Base-by-base conservation (phyloP, 2,329 filamentous ascomycete species). In the Aspergillus pseudoterreus region DNA sequence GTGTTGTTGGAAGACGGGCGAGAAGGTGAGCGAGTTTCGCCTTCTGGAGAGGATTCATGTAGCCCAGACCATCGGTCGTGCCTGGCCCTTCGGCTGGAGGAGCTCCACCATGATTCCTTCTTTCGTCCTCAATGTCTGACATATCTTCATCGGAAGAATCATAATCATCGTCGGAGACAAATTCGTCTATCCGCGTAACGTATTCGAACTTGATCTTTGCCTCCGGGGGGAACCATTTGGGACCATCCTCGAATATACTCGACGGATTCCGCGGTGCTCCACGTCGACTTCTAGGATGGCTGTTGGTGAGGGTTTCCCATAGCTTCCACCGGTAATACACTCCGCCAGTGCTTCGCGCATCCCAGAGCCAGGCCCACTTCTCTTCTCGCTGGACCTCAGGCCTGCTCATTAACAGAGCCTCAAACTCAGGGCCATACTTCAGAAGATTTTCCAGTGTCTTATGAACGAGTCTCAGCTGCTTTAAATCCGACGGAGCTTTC, bases 321-420 rank as follows among this genome's bases (percentile, higher is more conserved):
- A 97, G 66, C 42, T 90, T 84, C 88, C 90, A 97, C 41, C 94
- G 85, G 70, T 97, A 97, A 81, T 92, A 99, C 14, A 95, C 82
- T 14, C 87, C 92, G 22, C 84, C 91, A 56, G 80, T 78, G 63
- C 85, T 92, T 58, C 85, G 82, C 17, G 91, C 82, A 68, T 97
- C 87, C 86, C 90, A 99, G 4, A 99, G 78, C 88, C 92, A 99
- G 0, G 91, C 88, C 85, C 92, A 97, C 58, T 87, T 91, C 68
- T 95, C 89, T 53, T 96, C 89, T 38, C 80, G 81, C 66, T 95
- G 90, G 1, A 97, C 87, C 49, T 91, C 84, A 0, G 88, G 83
- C 15, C 89, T 80, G 45, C 86, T 87, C 94, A 97, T 97, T 6
- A 99, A 79, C 2, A 95, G 77, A 4, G 92, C 91, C 71, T 99